phyloP scores from a whole-genome alignment of 495 filamentous ascomycete genomes.

The Xylaria grammica region DNA sequence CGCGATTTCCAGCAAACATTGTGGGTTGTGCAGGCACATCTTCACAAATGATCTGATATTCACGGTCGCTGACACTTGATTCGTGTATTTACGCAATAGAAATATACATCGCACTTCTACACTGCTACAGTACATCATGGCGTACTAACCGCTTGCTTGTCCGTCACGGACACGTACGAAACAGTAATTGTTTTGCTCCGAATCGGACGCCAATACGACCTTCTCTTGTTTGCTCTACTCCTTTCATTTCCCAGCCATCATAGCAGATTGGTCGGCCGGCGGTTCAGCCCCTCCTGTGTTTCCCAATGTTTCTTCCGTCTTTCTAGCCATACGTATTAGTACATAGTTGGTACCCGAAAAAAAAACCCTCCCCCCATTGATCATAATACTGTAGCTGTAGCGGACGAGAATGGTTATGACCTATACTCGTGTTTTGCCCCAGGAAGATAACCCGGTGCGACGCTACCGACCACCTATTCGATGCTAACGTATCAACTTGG shows the following conservation, averaged over 20 bases:
- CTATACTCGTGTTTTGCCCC: neutral
- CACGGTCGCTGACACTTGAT: constrained; percentile 5
- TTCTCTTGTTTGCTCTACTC: constrained; percentile 19
- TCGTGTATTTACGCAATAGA: constrained; percentile 12
- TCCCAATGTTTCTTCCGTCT: neutral
- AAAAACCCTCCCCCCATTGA: neutral
- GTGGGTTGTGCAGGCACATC: neutral
- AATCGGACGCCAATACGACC: constrained; percentile 15
- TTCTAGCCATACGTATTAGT: neutral
- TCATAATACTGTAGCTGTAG: neutral
- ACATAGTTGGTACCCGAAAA: no score
- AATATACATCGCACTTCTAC: no score
- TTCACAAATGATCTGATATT: constrained; percentile 18
- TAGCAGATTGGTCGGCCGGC: neutral
- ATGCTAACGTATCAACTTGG: constrained; percentile 18
- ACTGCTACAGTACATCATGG: no score
- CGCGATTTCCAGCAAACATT: constrained; percentile 1
- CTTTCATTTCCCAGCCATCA: constrained; percentile 21
- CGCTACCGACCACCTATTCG: constrained; percentile 6
- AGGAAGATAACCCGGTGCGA: constrained; percentile 2
- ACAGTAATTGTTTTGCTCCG: constrained; percentile 19
- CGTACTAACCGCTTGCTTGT: neutral
- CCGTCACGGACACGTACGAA: constrained; percentile 12
- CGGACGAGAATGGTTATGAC: neutral
- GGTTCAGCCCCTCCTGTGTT: constrained; percentile 1